phyloP scores from a whole-genome alignment of 2,329 filamentous ascomycete genomes.

The Ophiostoma ips region DNA sequence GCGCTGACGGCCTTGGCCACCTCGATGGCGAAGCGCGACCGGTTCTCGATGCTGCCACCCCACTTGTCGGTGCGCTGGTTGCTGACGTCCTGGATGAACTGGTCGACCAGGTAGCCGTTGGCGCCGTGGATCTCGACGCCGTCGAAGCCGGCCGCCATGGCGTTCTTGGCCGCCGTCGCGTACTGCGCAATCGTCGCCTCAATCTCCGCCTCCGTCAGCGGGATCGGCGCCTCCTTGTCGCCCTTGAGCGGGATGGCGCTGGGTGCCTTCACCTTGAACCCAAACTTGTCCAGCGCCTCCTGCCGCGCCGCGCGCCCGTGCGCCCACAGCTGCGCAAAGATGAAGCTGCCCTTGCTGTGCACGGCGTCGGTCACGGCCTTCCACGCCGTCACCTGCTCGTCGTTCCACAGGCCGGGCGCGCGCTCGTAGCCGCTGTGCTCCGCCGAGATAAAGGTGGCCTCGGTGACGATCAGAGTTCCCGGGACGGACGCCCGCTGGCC shows the following conservation, averaged over 20 bases:
- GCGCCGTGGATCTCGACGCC: conserved; percentile 62
- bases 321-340: conserved; percentile 8
- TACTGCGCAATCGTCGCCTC: conserved; percentile 46
- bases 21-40: conserved; percentile 36
- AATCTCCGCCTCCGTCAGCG: conserved; percentile 54
- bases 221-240: conserved; percentile 17
- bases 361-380: conserved; percentile 44
- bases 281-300: neutral
- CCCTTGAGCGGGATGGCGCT: conserved; percentile 2
- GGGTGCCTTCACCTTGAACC: neutral
- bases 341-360: conserved; percentile 23
- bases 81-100: conserved; percentile 41
- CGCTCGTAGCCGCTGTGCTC: conserved; percentile 25
- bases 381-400: conserved; percentile 44
- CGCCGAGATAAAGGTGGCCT: conserved; percentile 31
- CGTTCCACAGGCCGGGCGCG: conserved; percentile 43
- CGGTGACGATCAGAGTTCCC: conserved; percentile 28
- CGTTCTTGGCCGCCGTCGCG: conserved; percentile 36
- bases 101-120: conserved; percentile 62
- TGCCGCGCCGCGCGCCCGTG: neutral
- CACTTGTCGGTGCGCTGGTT: conserved; percentile 42
- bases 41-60: conserved; percentile 40
- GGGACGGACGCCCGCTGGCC: conserved; percentile 26
- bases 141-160: conserved; percentile 52
- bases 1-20: conserved; percentile 33